Conservation (phyloP, 2,329 filamentous ascomycete species). For the Trichoderma koningii region DNA sequence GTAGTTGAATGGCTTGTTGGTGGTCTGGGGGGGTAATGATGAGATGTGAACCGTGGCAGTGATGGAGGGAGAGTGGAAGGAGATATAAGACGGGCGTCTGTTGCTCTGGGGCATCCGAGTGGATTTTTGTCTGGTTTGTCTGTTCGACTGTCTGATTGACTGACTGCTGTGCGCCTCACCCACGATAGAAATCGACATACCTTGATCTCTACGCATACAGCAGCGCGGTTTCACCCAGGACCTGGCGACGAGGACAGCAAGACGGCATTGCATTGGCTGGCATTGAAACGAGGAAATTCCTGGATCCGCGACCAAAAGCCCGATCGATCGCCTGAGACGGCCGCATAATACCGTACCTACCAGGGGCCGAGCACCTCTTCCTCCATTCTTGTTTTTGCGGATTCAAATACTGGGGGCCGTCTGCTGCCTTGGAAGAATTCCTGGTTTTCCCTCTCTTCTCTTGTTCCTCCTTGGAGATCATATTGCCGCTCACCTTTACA, state of each 20-base stretch:
- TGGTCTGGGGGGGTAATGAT: not conserved
- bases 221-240: not conserved
- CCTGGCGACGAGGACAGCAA: not conserved
- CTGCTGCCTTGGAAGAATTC: not conserved
- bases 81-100: too few species aligned
- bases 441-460: not conserved
- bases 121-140: too few species aligned
- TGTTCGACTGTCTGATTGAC: too few species aligned
- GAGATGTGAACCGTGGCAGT: not conserved
- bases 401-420: too few species aligned
- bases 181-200: not conserved
- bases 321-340: slow-evolving; percentile 26
- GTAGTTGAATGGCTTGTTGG: not conserved
- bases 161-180: not conserved
- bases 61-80: not conserved
- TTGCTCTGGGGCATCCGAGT: too few species aligned
- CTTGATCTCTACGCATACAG: not conserved
- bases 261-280: slow-evolving; percentile 3
- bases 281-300: not conserved
- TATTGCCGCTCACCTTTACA: not conserved
- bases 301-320: slow-evolving; percentile 13
- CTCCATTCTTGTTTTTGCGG: too few species aligned
- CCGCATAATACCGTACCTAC: not conserved
- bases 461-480: not conserved
- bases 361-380: not conserved